A percentile compares a stretch with the other conserved stretches of the same genome.
phyloP scores from a whole-genome alignment of 352 stramenopile species.

The Pelagophyceae sp. region DNA sequence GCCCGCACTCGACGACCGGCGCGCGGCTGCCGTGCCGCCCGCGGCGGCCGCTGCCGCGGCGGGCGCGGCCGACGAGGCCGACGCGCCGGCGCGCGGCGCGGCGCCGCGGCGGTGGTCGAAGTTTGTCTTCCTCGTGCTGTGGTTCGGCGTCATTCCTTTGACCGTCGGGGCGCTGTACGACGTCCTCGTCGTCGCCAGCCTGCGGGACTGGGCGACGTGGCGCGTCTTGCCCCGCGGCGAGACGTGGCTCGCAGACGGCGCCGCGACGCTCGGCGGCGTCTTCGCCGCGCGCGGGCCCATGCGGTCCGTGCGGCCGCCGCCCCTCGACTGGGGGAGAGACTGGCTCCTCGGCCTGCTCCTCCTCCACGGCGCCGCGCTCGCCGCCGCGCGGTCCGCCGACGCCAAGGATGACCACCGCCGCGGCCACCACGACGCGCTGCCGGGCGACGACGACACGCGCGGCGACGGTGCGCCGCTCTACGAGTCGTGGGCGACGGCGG shows the following conservation, averaged over 20 bases:
- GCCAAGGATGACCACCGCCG: not conserved
- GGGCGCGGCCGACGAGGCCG: not conserved
- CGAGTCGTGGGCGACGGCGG: not conserved
- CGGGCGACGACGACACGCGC: not conserved
- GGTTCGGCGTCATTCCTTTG: not conserved
- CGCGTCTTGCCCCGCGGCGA: not conserved
- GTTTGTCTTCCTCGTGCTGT: not conserved
- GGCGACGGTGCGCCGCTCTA: not conserved
- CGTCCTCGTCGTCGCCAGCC: not conserved
- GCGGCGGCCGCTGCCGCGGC: not conserved
- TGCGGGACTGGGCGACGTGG: not conserved
- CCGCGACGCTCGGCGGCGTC: not conserved
- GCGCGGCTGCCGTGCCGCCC: not conserved
- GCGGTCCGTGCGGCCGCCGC: not conserved
- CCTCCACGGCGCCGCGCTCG: not conserved
- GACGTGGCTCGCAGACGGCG: not conserved
- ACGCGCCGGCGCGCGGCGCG: not conserved
- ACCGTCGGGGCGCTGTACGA: constrained; percentile 6
- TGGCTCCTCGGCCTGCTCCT: not conserved
- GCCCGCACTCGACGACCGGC: not conserved
- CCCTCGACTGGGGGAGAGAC: not conserved
- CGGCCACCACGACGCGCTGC: not conserved
- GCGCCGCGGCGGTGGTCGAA: not conserved
- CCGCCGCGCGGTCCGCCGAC: not conserved
- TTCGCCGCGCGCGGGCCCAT: not conserved